phyloP scores from a whole-genome alignment of 163 green algal genomes.

The Chlamydomonas reinhardtii region DNA sequence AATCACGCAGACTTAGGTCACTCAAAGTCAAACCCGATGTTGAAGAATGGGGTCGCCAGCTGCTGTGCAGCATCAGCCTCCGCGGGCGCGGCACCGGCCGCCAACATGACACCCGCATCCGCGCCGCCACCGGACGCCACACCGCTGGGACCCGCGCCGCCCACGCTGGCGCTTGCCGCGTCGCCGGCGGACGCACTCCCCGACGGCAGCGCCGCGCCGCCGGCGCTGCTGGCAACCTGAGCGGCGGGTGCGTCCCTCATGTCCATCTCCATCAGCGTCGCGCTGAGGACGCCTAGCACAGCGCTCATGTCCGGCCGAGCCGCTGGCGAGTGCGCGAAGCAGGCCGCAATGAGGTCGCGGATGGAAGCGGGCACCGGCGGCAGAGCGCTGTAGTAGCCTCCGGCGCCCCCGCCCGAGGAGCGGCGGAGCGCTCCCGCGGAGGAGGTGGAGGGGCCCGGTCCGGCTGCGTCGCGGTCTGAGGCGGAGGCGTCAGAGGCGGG shows the following conservation, averaged over 20 bases:
- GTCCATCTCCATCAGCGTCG: not conserved
- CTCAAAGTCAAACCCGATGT: slow-evolving; percentile 25
- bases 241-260: not conserved
- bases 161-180: too few relatives aligned
- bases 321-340: slow-evolving; percentile 16
- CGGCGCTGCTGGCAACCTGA: not conserved
- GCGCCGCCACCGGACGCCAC: not conserved
- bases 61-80: not conserved
- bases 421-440: not conserved
- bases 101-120: not conserved
- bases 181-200: too few relatives aligned
- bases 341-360: slow-evolving; percentile 13
- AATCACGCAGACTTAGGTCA: not conserved
- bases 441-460: not conserved
- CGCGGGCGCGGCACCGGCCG: too few relatives aligned
- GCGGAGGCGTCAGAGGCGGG: slow-evolving; percentile 5
- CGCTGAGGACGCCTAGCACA: not conserved
- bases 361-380: slow-evolving; percentile 2
- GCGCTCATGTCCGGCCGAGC: not conserved
- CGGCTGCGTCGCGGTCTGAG: not conserved
- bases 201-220: not conserved
- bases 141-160: too few relatives aligned
- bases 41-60: slow-evolving; percentile 24
- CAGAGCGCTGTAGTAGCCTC: not conserved
- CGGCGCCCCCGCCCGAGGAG: not conserved